Evolutionary conservation across 192 early-diverging fungal genomes (phyloP).

Genomic region (Bifiguratus adelaidae): DNA sequence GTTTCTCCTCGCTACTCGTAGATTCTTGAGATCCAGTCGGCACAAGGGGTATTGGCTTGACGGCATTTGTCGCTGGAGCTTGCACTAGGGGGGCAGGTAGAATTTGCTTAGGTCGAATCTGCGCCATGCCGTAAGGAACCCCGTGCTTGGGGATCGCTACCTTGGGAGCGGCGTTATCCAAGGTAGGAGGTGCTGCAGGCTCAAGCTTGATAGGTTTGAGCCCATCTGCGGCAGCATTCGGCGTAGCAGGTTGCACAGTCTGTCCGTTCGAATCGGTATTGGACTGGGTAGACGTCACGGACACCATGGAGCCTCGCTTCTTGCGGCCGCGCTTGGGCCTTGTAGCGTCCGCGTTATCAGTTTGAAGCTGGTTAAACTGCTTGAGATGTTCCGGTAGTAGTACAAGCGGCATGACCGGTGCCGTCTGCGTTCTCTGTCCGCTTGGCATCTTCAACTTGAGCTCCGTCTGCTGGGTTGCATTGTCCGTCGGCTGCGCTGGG

Average conservation of each 20-base stretch:
- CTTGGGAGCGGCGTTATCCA: slow-evolving; percentile 8
- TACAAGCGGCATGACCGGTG: background rate
- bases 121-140: background rate
- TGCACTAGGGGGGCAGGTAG: slow-evolving; percentile 2
- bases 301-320: slow-evolving; percentile 1
- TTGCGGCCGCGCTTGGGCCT: slow-evolving; percentile 20
- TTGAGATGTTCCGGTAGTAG: background rate
- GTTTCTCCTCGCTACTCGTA: slow-evolving; percentile 16
- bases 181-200: slow-evolving; percentile 20
- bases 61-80: background rate
- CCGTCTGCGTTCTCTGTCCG: background rate
- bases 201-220: slow-evolving; percentile 1
- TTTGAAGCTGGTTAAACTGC: background rate
- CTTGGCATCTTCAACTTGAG: background rate
- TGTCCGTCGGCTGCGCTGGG: background rate
- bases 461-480: background rate
- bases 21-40: slow-evolving; percentile 10
- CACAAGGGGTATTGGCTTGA: background rate
- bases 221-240: slow-evolving; percentile 16
- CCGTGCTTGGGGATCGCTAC: background rate
- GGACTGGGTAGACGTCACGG: background rate
- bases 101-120: slow-evolving; percentile 4
- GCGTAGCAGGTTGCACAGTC: background rate
- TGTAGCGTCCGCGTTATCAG: slow-evolving; percentile 4
- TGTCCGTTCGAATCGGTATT: background rate